A percentile compares a stretch with the other conserved stretches of the same genome.
These are phyloP conservation scores for Hypoxylon sp. DNA, from an alignment of 2,329 filamentous ascomycete species.

Conservation along the genomic window DNA sequence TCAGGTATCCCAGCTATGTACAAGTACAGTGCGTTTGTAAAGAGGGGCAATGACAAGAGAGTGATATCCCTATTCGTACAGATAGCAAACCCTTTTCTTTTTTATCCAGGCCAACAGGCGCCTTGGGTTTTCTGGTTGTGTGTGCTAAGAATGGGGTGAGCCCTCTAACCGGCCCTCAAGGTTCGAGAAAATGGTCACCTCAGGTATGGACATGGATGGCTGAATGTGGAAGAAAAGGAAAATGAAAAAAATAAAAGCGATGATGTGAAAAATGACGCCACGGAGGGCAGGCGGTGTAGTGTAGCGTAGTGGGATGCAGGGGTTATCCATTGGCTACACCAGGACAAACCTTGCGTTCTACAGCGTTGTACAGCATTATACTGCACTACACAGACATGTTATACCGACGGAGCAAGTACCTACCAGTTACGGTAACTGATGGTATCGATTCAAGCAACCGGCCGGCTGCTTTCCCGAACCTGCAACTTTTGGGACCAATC, in stretches of 20 bases:
- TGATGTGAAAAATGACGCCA: constrained; percentile 33
- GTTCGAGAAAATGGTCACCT: constrained; percentile 18
- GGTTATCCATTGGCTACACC: constrained; percentile 4
- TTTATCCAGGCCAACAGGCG: constrained; percentile 16
- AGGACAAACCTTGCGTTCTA: not conserved
- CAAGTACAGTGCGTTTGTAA: constrained; percentile 17
- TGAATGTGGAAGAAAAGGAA: constrained; percentile 7
- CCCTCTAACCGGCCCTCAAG: constrained; percentile 31
- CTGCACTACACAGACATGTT: not conserved
- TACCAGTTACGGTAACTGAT: constrained; percentile 30
- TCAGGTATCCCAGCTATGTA: constrained; percentile 12
- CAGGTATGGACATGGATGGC: constrained; percentile 30
- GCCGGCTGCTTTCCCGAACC: constrained; percentile 32
- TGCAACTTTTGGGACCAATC: constrained; percentile 26
- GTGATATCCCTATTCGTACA: constrained; percentile 29
- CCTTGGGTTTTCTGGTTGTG: constrained; percentile 10
- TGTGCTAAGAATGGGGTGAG: constrained; percentile 18
- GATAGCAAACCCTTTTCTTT: not conserved
- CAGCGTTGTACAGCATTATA: not conserved
- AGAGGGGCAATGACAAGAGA: constrained; percentile 17
- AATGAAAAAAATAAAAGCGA: constrained; percentile 16
- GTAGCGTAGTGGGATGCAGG: constrained; percentile 28
- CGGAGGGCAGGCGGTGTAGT: constrained; percentile 38
- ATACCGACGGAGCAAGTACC: constrained; percentile 24
- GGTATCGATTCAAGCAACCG: constrained; percentile 13